phyloP scores from a whole-genome alignment of 2,329 filamentous ascomycete species.

The Ceratocystis harringtonii region DNA sequence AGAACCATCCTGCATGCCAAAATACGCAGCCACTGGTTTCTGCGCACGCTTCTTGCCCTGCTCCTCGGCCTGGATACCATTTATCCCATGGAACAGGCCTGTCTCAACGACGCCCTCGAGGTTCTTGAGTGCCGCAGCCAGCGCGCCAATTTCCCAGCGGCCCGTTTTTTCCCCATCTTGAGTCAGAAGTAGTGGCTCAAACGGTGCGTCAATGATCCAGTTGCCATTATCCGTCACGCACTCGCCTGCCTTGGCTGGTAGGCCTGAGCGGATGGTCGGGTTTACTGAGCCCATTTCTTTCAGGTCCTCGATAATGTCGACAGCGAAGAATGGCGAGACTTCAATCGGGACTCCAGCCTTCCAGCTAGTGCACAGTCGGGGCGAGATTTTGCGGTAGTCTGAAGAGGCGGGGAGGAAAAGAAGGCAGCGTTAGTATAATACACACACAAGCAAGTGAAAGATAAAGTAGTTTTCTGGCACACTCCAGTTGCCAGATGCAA shows the following conservation, averaged over 20 bases:
- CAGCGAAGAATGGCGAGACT: conserved; percentile 71
- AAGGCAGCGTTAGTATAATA: neutral
- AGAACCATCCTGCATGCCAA: conserved; percentile 67
- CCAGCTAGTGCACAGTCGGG: conserved; percentile 61
- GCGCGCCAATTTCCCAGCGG: conserved; percentile 42
- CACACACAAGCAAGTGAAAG: neutral
- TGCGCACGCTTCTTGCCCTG: conserved; percentile 54
- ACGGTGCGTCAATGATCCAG: conserved; percentile 86
- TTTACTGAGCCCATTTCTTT: conserved; percentile 54
- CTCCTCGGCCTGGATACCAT: conserved; percentile 49
- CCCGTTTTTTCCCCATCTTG: conserved; percentile 34
- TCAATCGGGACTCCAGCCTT: conserved; percentile 72
- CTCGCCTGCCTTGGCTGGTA: conserved; percentile 65
- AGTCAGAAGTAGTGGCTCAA: conserved; percentile 54
- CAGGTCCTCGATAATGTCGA: conserved; percentile 60
- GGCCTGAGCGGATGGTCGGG: conserved; percentile 56
- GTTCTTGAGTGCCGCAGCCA: conserved; percentile 54
- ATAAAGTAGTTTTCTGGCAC: neutral
- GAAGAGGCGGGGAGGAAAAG: neutral
- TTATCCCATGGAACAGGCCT: conserved; percentile 73
- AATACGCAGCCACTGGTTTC: conserved; percentile 88
- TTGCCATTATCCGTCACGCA: conserved; percentile 45
- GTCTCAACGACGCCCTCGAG: conserved; percentile 73
- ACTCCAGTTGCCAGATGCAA: neutral
- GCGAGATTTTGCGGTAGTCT: conserved; percentile 84